These are phyloP conservation scores for Sugiyamaella mastotermitis DNA, from an alignment of 805 yeast genomes.

Conservation along the genomic window DNA sequence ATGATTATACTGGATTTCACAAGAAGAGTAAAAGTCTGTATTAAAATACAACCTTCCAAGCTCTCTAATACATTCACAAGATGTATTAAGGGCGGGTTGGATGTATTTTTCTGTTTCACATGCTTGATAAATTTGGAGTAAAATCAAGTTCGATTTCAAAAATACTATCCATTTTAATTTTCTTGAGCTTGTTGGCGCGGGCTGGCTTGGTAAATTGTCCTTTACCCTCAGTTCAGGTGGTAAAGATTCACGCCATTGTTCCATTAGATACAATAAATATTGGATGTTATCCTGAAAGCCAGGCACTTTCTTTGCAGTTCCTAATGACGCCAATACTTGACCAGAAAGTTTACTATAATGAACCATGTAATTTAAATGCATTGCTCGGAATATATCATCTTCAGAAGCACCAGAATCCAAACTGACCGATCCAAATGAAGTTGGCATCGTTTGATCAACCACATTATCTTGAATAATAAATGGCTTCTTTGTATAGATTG, in stretches of 20 bases:
- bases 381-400: constrained; percentile 15
- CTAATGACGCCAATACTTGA: constrained; percentile 11
- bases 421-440: constrained; percentile 1
- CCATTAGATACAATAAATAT: constrained; percentile 12
- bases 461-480: constrained; percentile 20
- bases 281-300: constrained; percentile 13
- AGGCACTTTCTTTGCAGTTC: constrained; percentile 9
- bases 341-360: constrained; percentile 18
- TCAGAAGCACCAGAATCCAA: constrained; percentile 11
- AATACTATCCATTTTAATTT: constrained; percentile 13
- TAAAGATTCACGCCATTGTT: constrained; percentile 17
- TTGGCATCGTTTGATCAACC: constrained; percentile 19
- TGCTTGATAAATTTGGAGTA: constrained; percentile 18
- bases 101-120: constrained; percentile 12
- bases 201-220: constrained; percentile 6
- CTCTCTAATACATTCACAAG: constrained; percentile 21
- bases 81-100: constrained; percentile 20
- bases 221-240: constrained; percentile 14
- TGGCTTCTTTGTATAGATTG: constrained; percentile 21
- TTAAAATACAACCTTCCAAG: constrained; percentile 18
- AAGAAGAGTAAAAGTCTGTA: constrained; percentile 18
- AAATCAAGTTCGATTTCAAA: constrained; percentile 12
- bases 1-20: constrained; percentile 24
- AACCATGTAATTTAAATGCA: constrained; percentile 21
- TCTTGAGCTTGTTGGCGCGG: constrained; percentile 9